Evolutionary conservation across 202 grass and related monocot genomes (phyloP).

Genomic region (Brachypodium distachyon): DNA sequence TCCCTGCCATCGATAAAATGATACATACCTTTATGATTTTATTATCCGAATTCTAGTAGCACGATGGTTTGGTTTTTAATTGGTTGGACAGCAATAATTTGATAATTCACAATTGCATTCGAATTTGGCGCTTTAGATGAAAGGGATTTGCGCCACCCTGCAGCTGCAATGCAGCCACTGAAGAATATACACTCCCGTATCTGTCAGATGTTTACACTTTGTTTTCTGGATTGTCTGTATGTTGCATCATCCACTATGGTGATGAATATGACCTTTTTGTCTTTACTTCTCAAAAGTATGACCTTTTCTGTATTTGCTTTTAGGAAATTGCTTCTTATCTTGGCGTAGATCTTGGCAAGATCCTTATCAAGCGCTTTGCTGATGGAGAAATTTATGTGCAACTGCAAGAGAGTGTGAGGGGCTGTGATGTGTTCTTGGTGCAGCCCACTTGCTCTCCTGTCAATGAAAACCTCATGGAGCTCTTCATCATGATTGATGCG

Average conservation of each 20-base stretch:
- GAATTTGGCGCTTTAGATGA: not conserved
- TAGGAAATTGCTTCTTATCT: constrained; percentile 83
- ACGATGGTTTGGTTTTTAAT: not conserved
- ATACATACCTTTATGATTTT: not conserved
- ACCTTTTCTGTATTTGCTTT: not conserved
- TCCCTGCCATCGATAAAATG: not conserved
- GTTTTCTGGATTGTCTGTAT: not conserved
- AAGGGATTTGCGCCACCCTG: not conserved
- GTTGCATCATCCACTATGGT: not conserved
- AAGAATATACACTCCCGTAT: not conserved
- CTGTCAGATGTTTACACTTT: not conserved
- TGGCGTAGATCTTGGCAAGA: constrained; percentile 64
- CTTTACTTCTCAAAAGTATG: not conserved
- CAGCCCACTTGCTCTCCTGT: constrained; percentile 82
- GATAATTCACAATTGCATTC: not conserved
- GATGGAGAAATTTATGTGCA: constrained; percentile 90
- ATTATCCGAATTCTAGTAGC: not conserved
- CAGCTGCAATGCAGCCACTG: not conserved
- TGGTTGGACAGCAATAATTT: not conserved
- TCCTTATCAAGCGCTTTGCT: constrained; percentile 75
- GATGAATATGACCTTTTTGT: not conserved
- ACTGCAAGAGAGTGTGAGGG: constrained; percentile 81
- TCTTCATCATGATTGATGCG: constrained; percentile 87
- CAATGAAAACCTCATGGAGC: constrained; percentile 91
- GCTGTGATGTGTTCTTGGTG: constrained; percentile 87